Conservation (phyloP, 805 yeast species). For the Wickerhamiella occidentalis region DNA sequence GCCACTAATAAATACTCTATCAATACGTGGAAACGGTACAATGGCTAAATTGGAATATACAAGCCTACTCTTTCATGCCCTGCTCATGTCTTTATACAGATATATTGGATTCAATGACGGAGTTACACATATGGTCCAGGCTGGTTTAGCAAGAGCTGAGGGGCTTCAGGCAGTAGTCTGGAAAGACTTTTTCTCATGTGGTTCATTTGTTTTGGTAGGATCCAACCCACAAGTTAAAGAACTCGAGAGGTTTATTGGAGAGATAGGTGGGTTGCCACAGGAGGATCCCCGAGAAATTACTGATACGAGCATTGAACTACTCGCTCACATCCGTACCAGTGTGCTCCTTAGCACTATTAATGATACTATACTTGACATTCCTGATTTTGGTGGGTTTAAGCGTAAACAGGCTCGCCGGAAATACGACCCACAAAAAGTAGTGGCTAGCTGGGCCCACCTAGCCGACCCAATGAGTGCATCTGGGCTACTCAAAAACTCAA, state of each 20-base stretch:
- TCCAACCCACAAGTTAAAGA: neutral
- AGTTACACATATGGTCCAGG: neutral
- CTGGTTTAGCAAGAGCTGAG: conserved; percentile 1
- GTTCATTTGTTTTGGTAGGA: neutral
- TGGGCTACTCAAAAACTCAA: neutral
- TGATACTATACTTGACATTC: neutral
- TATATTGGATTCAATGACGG: neutral
- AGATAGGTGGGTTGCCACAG: neutral
- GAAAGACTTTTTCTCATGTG: neutral
- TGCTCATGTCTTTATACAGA: neutral
- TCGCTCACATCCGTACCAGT: neutral
- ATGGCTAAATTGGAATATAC: conserved; percentile 8
- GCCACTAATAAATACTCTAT: conserved; percentile 4
- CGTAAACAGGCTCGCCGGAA: neutral
- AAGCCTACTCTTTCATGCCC: neutral
- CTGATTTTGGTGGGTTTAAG: neutral
- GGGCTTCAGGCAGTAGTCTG: neutral
- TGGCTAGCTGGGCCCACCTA: neutral
- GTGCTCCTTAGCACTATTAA: neutral
- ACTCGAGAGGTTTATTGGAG: neutral
- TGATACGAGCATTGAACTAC: neutral
- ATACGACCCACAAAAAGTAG: neutral
- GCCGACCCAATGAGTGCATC: neutral
- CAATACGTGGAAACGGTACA: neutral
- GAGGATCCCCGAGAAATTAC: neutral